A percentile compares a stretch with the other conserved stretches of the same genome.
phyloP scores from a whole-genome alignment of 2,329 filamentous ascomycete genomes.

The Pseudocercospora pini-densiflorae region DNA sequence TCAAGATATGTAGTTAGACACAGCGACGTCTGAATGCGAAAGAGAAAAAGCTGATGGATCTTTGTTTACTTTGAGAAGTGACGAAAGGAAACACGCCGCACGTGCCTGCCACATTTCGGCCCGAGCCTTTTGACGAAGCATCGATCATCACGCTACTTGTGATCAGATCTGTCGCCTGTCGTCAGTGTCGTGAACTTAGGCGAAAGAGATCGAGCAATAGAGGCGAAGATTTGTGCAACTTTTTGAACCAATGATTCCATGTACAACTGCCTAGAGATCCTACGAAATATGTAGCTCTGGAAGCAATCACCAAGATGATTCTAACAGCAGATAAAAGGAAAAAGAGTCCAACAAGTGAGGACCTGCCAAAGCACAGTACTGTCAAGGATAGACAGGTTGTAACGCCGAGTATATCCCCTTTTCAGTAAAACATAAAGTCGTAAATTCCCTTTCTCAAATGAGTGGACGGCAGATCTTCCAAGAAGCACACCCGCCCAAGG shows the following conservation, averaged over 20 bases:
- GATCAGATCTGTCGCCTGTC: not conserved
- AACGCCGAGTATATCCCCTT: not conserved
- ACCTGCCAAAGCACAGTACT: not conserved
- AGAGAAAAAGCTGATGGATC: not conserved
- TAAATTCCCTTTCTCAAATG: constrained; percentile 30
- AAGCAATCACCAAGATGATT: constrained; percentile 1
- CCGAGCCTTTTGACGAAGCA: not conserved
- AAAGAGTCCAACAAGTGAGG: not conserved
- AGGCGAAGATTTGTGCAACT: not conserved
- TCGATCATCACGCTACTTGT: not conserved
- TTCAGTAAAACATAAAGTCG: constrained; percentile 20
- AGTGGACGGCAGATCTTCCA: constrained; percentile 37
- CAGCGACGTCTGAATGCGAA: not conserved
- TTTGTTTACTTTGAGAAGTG: not conserved
- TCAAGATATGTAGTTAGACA: not conserved
- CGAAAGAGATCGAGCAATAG: not conserved
- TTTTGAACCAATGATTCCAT: constrained; percentile 8
- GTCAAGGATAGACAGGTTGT: constrained; percentile 7
- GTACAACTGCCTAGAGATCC: constrained; percentile 9
- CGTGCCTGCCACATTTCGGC: not conserved
- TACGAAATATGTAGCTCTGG: constrained; percentile 8
- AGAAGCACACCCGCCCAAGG: constrained; percentile 14
- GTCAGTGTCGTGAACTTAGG: not conserved
- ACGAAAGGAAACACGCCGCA: not conserved
- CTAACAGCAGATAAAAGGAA: not conserved